Base-by-base conservation (phyloP, 1,139 yeast genomes). In the Scheffersomyces lignicola region DNA sequence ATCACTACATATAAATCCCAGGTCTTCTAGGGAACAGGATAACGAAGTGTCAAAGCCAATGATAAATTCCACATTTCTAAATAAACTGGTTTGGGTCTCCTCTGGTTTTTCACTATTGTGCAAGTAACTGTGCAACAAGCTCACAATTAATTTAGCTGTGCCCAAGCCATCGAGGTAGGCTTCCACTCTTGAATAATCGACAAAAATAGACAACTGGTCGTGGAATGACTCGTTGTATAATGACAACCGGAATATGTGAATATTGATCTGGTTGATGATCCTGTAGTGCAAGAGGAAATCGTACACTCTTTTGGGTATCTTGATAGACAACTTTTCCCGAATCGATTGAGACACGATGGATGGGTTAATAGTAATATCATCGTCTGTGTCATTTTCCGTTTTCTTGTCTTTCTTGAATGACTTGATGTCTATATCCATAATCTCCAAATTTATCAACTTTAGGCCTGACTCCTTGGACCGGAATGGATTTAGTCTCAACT, bases 131-230 rank as follows among this genome's bases (percentile, higher is more conserved):
- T 65, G 60, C 31, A 62, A 48, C 12, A 61, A 22, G 6, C 62
- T 49, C n/a, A 60, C 24, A 1, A 54, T 43, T 24, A 65, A 37
- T 10, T 50, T 44, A 24, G 54, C 45, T 15, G 45, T 44, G 3
- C 59, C 61, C 22, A 54, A 49, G 12, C 39, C 34, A 13, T 42
- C 31, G 20, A 54, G 42, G 8, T 44, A 31, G 23, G 51, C 50
- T 38, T 65, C 70, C 9, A 68, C 31, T 32, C 65, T 52, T 18
- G 54, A 41, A 37, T 58, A 66, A 33, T 68, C 74, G 17, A 61
- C 34, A 32, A 49, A 50, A 12, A 58, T 37, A 3, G 47, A 39
- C 31, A 44, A 37, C n/a, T 50, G 38, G 3, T 48, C 48, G 25
- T 45, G 44, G 13, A 48, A 32, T 4, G 39, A 49, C 17, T 51